These are phyloP conservation scores for Aspergillus homomorphus DNA, from an alignment of 495 filamentous ascomycete genomes.

Conservation along the genomic window DNA sequence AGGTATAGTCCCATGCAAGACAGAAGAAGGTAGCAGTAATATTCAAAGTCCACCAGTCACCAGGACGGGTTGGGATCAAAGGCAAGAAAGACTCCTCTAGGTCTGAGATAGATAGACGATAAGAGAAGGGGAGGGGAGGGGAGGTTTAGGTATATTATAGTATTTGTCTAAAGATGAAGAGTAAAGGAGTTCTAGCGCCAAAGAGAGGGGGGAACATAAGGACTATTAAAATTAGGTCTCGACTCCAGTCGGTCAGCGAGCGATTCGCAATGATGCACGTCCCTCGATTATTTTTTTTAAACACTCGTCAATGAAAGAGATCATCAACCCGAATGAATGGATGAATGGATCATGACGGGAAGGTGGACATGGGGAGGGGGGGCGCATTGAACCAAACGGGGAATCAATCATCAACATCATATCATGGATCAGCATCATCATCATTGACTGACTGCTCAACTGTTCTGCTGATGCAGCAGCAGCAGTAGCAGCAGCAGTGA, in stretches of 20 bases:
- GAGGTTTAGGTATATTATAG: neutral
- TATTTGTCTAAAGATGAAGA: constrained; percentile 1
- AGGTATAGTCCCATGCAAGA: neutral
- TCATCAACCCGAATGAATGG: neutral
- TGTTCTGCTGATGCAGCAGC: too few species aligned
- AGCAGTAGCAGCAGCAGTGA: neutral
- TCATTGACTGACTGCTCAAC: neutral
- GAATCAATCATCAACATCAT: neutral
- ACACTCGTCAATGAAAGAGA: neutral
- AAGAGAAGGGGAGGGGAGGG: neutral
- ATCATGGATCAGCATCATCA: neutral
- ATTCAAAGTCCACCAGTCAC: neutral
- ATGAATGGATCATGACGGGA: neutral
- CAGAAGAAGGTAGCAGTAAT: too few species aligned
- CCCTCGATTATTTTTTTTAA: neutral
- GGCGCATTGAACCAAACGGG: neutral
- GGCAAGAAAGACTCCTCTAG: neutral
- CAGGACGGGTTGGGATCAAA: neutral
- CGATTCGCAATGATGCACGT: neutral
- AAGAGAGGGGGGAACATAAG: neutral
- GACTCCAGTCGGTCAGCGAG: constrained; percentile 1
- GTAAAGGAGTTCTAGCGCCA: neutral
- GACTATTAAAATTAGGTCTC: constrained; percentile 4
- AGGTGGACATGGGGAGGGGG: neutral
- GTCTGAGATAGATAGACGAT: neutral